Conservation (phyloP, 768 basidiomycete species). For the Pholiota conissans region DNA sequence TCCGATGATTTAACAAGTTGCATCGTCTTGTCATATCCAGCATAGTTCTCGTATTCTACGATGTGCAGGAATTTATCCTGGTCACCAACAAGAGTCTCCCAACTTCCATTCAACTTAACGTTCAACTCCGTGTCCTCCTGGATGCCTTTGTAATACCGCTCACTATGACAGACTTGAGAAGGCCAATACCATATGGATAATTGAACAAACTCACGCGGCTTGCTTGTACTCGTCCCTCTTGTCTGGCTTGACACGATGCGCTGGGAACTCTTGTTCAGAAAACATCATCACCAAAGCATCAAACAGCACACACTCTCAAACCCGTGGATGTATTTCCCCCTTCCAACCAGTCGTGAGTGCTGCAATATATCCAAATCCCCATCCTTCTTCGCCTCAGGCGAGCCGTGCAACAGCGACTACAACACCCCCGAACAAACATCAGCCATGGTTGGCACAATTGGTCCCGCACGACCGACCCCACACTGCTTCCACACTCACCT, state of each 20-base stretch:
- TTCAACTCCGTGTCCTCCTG: constrained; percentile 70
- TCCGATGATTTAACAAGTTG: constrained; percentile 62
- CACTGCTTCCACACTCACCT: constrained; percentile 37
- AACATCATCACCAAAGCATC: not conserved
- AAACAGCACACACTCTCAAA: constrained; percentile 63
- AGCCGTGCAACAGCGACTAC: constrained; percentile 91
- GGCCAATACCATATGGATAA: not conserved
- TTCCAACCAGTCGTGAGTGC: constrained; percentile 85
- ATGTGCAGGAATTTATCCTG: constrained; percentile 83
- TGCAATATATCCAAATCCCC: constrained; percentile 76
- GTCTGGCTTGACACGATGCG: constrained; percentile 85
- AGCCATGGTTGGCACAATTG: not conserved
- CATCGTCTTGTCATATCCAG: constrained; percentile 80
- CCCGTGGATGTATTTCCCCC: constrained; percentile 93
- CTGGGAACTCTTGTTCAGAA: constrained; percentile 37
- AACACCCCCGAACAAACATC: constrained; percentile 1
- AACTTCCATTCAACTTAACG: constrained; percentile 90
- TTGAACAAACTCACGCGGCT: constrained; percentile 64
- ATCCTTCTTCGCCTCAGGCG: constrained; percentile 81
- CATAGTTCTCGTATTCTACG: constrained; percentile 93
- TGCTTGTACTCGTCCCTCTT: constrained; percentile 81
- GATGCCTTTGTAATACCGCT: constrained; percentile 81
- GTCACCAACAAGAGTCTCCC: constrained; percentile 89
- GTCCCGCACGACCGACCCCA: not conserved
- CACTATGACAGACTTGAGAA: constrained; percentile 41